Percentiles rank a stretch among this genome's conserved stretches.
Conservation (phyloP, 2,329 filamentous ascomycete species). For the Paraconiothyrium brasiliense region DNA sequence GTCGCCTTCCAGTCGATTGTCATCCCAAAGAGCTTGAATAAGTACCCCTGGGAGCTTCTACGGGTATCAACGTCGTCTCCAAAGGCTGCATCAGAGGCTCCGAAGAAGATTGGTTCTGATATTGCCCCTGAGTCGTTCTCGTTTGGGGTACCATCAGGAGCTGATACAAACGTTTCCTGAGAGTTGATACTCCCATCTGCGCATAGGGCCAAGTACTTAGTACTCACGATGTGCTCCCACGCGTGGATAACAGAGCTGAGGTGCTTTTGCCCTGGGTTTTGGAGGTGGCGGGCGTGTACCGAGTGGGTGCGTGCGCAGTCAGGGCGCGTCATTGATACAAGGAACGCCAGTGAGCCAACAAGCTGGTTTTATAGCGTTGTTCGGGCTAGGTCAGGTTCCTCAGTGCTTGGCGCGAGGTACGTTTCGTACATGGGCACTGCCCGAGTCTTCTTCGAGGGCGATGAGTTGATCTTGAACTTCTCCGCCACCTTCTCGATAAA, state of each 20-base stretch:
- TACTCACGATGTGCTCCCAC: too few species aligned
- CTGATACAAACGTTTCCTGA: too few species aligned
- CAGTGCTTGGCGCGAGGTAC: too few species aligned
- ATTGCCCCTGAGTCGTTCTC: too few species aligned
- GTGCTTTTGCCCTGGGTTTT: neutral
- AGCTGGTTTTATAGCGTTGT: too few species aligned
- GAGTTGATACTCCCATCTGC: too few species aligned
- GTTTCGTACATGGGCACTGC: too few species aligned
- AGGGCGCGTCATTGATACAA: neutral
- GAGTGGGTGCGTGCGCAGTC: neutral
- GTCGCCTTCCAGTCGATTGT: slow-evolving; percentile 27
- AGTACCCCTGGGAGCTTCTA: slow-evolving; percentile 30
- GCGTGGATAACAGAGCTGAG: too few species aligned
- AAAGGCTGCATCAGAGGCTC: slow-evolving; percentile 26
- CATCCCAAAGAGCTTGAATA: slow-evolving; percentile 30
- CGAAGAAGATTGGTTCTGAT: neutral
- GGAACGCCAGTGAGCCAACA: neutral
- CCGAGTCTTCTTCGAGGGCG: too few species aligned
- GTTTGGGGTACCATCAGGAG: too few species aligned
- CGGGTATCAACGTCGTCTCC: slow-evolving; percentile 24
- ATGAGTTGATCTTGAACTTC: neutral
- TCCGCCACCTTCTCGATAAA: slow-evolving; percentile 5
- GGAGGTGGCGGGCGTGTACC: neutral
- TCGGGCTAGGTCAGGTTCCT: too few species aligned
- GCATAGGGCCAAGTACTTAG: too few species aligned